Evolutionary conservation across 352 stramenopile species (phyloP).

Genomic region (Phytophthora tentaculata): DNA sequence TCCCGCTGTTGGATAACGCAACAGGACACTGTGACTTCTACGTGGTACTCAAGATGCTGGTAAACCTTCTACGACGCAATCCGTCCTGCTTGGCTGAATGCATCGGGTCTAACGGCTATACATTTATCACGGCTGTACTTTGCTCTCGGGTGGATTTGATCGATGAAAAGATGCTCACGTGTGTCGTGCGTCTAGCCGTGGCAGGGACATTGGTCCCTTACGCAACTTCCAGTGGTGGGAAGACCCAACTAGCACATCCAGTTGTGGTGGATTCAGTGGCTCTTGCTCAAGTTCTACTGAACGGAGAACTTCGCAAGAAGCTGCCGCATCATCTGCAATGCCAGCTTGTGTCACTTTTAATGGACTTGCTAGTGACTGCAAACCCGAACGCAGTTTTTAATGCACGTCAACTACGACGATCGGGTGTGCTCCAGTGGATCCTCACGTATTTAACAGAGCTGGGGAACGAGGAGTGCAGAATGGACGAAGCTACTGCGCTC

Average conservation of each 20-base stretch:
- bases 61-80: slow-evolving; percentile 58
- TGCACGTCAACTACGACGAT: slow-evolving; percentile 64
- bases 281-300: slow-evolving; percentile 65
- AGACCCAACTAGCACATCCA: slow-evolving; percentile 24
- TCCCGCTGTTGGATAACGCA: slow-evolving; percentile 66
- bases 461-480: slow-evolving; percentile 43
- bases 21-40: slow-evolving; percentile 54
- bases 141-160: slow-evolving; percentile 50
- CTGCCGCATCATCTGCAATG: slow-evolving; percentile 55
- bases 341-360: slow-evolving; percentile 56
- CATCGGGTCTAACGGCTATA: slow-evolving; percentile 62
- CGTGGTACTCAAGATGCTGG: slow-evolving; percentile 54
- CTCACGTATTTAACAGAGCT: slow-evolving; percentile 63
- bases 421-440: slow-evolving; percentile 61
- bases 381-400: slow-evolving; percentile 87
- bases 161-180: slow-evolving; percentile 52
- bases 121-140: slow-evolving; percentile 55
- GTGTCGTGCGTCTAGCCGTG: slow-evolving; percentile 54
- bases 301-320: slow-evolving; percentile 43
- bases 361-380: slow-evolving; percentile 44
- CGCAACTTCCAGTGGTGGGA: not conserved
- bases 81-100: slow-evolving; percentile 66
- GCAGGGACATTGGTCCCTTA: slow-evolving; percentile 42
- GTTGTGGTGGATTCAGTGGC: slow-evolving; percentile 62
- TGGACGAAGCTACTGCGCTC: slow-evolving; percentile 35